phyloP scores from a whole-genome alignment of 768 basidiomycete genomes.

The Scleroderma bovista region DNA sequence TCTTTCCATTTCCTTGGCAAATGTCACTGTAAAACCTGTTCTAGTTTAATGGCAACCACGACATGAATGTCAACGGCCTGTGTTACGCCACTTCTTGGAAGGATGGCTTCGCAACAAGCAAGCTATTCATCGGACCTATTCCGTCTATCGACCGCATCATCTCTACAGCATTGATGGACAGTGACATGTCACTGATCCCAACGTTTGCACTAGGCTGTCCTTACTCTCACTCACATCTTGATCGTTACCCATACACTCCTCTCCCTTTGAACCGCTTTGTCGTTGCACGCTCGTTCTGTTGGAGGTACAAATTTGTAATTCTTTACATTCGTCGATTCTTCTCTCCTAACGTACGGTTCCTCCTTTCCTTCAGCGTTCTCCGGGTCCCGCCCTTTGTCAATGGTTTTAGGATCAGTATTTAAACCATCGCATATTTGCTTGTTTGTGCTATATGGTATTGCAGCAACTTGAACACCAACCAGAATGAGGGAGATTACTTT shows the following conservation, averaged over 20 bases:
- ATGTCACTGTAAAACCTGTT: conserved; percentile 1
- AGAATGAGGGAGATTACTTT: not conserved
- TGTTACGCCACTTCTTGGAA: not conserved
- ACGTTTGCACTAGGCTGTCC: conserved; percentile 13
- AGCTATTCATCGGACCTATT: conserved; percentile 8
- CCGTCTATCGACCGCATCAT: not conserved
- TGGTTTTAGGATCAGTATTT: conserved; percentile 25
- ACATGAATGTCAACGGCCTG: conserved; percentile 13
- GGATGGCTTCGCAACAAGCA: conserved; percentile 6
- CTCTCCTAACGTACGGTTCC: conserved; percentile 17
- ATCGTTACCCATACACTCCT: conserved; percentile 17
- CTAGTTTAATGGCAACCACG: conserved; percentile 31
- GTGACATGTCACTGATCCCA: conserved; percentile 3
- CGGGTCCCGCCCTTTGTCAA: conserved; percentile 15
- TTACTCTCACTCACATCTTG: conserved; percentile 17
- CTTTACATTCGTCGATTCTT: conserved; percentile 22
- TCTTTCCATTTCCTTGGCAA: not conserved
- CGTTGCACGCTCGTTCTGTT: conserved; percentile 20
- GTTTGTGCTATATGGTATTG: conserved; percentile 39
- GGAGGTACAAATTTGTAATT: conserved; percentile 30
- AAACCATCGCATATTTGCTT: conserved; percentile 30
- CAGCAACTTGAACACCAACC: conserved; percentile 13
- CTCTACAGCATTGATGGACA: not conserved
- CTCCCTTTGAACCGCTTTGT: conserved; percentile 8
- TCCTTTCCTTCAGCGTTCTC: conserved; percentile 9